Conservation (phyloP, 192 early-diverging fungal genomes). For the Mortierella antarctica region DNA sequence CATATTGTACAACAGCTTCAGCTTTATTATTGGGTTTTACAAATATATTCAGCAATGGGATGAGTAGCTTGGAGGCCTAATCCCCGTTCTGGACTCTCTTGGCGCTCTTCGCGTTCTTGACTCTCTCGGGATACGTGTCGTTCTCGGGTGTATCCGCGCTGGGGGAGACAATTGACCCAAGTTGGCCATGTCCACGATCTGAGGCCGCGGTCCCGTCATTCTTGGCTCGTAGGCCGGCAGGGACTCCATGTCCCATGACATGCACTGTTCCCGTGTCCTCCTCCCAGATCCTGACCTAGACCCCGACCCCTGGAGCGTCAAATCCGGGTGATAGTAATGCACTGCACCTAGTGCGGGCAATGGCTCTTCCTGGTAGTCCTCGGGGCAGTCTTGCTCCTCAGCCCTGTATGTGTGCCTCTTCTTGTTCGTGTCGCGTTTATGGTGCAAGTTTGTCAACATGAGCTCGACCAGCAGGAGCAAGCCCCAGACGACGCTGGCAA, state of each 20-base stretch:
- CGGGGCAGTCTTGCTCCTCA: not conserved
- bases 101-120: not conserved
- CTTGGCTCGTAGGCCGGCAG: slow-evolving; percentile 20
- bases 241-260: slow-evolving; percentile 2
- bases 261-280: not conserved
- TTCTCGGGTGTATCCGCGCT: too few relatives aligned
- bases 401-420: not conserved
- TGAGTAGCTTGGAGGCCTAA: too few relatives aligned
- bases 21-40: too few relatives aligned
- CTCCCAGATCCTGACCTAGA: not conserved
- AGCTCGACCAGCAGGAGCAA: slow-evolving; percentile 2
- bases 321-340: slow-evolving; percentile 15
- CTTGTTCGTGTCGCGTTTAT: slow-evolving; percentile 1
- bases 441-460: slow-evolving; percentile 2
- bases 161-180: not conserved
- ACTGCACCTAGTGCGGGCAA: not conserved
- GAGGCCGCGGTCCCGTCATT: slow-evolving; percentile 9
- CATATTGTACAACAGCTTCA: too few relatives aligned
- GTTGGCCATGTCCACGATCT: slow-evolving; percentile 18
- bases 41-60: too few relatives aligned
- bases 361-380: not conserved
- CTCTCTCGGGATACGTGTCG: not conserved
- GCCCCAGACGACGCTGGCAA: slow-evolving; percentile 4
- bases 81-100: too few relatives aligned
- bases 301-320: slow-evolving; percentile 1